Evolutionary conservation across 352 stramenopile species (phyloP).

Genomic region (Phytopythium helicoides): DNA sequence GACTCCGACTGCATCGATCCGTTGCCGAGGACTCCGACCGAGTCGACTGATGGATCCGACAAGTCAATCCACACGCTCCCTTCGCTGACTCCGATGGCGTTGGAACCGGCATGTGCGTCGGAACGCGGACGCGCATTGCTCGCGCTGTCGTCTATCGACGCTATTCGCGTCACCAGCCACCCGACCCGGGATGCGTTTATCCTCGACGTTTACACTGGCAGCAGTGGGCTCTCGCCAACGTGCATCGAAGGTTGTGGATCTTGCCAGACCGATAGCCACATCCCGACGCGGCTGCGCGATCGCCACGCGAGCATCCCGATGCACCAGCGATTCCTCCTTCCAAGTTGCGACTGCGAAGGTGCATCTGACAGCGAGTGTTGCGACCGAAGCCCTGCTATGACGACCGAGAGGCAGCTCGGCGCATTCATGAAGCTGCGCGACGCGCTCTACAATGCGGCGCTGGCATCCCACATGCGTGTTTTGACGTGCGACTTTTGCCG

Average conservation of each 20-base stretch:
- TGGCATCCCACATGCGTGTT: constrained; percentile 16
- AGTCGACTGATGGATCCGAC: neutral
- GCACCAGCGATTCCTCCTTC: constrained; percentile 1
- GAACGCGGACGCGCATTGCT: constrained; percentile 19
- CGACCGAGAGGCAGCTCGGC: constrained; percentile 17
- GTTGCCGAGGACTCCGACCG: neutral
- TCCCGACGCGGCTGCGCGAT: constrained; percentile 5
- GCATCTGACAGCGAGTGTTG: neutral
- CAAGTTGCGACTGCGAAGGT: neutral
- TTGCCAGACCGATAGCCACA: neutral
- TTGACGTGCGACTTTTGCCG: constrained; percentile 24
- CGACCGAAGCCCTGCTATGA: constrained; percentile 10
- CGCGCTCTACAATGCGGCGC: constrained; percentile 22
- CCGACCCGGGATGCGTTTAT: constrained; percentile 13
- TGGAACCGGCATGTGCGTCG: constrained; percentile 26
- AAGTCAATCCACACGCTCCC: constrained; percentile 8
- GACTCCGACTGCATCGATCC: constrained; percentile 1
- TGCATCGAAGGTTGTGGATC: neutral
- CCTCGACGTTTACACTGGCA: constrained; percentile 20
- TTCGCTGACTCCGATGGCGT: constrained; percentile 20
- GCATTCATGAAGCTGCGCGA: constrained; percentile 17
- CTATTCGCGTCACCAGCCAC: constrained; percentile 18
- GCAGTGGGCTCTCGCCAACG: neutral
- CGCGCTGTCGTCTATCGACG: constrained; percentile 23
- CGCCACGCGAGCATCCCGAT: constrained; percentile 1